Percentiles rank a stretch among this genome's conserved stretches.
Conservation (phyloP, 2,329 filamentous ascomycete species). For the Fusarium duplospermum region DNA sequence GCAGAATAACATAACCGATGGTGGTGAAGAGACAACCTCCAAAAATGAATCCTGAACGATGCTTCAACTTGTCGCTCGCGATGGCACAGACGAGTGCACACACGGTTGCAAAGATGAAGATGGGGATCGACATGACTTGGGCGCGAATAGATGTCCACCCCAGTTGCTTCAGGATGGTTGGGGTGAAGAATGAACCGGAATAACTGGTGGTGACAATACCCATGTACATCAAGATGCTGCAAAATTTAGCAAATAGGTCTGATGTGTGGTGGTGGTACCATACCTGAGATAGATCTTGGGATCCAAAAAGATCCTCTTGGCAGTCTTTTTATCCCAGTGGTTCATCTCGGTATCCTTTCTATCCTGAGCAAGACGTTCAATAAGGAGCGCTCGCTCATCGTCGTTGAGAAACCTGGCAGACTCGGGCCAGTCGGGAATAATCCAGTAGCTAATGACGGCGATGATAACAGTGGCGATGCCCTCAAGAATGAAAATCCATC, state of each 20-base stretch:
- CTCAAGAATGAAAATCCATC: background rate
- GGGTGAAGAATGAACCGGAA: background rate
- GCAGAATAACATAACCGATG: slow-evolving; percentile 16
- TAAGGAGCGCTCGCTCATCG: background rate
- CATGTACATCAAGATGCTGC: slow-evolving; percentile 1
- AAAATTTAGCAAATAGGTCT: background rate
- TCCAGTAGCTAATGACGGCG: background rate
- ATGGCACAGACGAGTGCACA: background rate
- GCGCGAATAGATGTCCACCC: background rate
- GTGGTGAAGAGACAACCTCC: slow-evolving; percentile 2
- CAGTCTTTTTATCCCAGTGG: slow-evolving; percentile 11
- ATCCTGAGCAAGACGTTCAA: slow-evolving; percentile 19
- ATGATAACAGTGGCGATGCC: background rate
- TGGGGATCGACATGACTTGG: slow-evolving; percentile 6
- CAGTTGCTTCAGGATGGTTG: background rate
- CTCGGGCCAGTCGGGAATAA: slow-evolving; percentile 3
- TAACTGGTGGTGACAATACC: slow-evolving; percentile 5
- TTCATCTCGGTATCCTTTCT: slow-evolving; percentile 12
- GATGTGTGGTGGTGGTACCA: background rate
- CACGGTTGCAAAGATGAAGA: background rate
- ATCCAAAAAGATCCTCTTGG: background rate
- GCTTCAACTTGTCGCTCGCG: background rate
- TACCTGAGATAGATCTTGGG: slow-evolving; percentile 7
- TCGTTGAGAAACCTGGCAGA: background rate
- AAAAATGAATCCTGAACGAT: slow-evolving; percentile 22